Conservation (phyloP, 805 yeast species). For the Monosporozyma yasuniensis region DNA sequence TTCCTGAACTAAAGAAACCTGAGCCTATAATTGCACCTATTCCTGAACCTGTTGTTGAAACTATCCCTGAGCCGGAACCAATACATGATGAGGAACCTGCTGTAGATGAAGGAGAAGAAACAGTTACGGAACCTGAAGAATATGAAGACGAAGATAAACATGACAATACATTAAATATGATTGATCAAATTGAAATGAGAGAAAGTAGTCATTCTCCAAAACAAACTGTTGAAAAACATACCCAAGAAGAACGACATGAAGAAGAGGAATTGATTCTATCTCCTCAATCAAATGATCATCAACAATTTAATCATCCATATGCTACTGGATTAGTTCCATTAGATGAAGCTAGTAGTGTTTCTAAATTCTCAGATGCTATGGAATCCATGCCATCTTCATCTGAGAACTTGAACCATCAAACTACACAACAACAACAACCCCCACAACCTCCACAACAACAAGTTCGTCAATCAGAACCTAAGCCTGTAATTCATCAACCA, state of each 20-base stretch:
- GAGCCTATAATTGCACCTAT: no score
- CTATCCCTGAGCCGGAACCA: no score
- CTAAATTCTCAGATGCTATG: conserved; percentile 24
- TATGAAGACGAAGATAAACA: conserved; percentile 1
- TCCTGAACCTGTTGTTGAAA: no score
- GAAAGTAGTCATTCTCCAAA: not conserved
- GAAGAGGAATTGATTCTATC: not conserved
- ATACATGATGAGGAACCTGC: conserved; percentile 1
- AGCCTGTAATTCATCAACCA: no score
- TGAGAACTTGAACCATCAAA: not conserved
- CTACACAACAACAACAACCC: not conserved
- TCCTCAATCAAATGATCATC: not conserved
- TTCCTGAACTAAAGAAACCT: not conserved
- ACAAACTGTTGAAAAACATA: not conserved
- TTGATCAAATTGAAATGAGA: not conserved
- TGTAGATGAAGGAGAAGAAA: not conserved
- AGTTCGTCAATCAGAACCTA: no score
- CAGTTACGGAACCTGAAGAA: not conserved
- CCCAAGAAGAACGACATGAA: no score
- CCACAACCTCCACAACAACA: not conserved
- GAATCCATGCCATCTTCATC: conserved; percentile 14
- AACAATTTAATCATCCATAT: conserved; percentile 2
- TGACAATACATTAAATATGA: conserved; percentile 3
- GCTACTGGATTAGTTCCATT: conserved; percentile 7
- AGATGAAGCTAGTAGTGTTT: conserved; percentile 19